phyloP scores from a whole-genome alignment of 257 asterid genomes.

The Plantago ovata region DNA sequence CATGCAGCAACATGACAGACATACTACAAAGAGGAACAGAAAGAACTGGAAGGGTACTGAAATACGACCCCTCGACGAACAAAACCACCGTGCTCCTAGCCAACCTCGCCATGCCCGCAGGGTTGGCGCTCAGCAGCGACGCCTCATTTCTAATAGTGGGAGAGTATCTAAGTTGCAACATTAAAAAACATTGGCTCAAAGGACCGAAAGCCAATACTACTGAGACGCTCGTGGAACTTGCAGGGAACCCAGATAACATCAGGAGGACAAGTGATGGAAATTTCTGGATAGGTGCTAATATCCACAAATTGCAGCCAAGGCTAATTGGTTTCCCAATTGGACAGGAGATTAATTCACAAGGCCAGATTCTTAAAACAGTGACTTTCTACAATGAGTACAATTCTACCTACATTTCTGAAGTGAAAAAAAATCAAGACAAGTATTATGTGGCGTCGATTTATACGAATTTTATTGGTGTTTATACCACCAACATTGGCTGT shows the following conservation, averaged over 20 bases:
- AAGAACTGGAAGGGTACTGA: constrained; percentile 38
- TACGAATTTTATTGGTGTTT: constrained; percentile 22
- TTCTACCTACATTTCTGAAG: constrained; percentile 15
- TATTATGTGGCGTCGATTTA: constrained; percentile 11
- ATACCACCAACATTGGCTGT: no score
- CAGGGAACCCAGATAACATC: constrained; percentile 37
- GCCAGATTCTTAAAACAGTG: constrained; percentile 23
- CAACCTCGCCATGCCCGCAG: constrained; percentile 35
- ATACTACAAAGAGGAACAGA: constrained; percentile 33
- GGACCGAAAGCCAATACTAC: constrained; percentile 35
- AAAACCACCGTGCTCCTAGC: constrained; percentile 23
- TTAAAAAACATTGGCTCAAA: constrained; percentile 37
- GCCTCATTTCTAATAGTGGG: constrained; percentile 32
- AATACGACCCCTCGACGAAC: constrained; percentile 32
- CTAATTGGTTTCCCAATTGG: constrained; percentile 20
- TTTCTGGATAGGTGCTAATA: constrained; percentile 40
- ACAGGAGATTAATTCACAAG: constrained; percentile 10
- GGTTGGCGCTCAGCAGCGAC: constrained; percentile 39
- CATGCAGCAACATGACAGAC: constrained; percentile 29
- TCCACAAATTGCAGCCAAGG: constrained; percentile 24
- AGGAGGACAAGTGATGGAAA: constrained; percentile 24
- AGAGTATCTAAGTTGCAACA: constrained; percentile 30
- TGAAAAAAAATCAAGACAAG: constrained; percentile 17
- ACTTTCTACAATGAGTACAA: constrained; percentile 21
- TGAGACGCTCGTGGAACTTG: constrained; percentile 23